Base-by-base conservation (phyloP, 1,139 yeast species). In the Candida tunisiensis region DNA sequence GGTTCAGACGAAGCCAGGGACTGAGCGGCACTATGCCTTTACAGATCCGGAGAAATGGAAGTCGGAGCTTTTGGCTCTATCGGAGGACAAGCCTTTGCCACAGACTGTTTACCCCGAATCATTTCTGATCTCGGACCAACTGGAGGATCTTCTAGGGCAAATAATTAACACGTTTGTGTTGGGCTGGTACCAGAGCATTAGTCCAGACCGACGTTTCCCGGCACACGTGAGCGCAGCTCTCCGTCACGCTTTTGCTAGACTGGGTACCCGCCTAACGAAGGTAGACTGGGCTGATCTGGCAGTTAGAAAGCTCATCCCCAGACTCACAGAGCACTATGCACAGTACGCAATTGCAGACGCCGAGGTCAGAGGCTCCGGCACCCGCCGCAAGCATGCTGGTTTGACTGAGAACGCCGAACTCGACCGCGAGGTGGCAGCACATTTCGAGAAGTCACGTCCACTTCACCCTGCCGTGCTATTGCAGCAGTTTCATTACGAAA, bases 381-480 rank as follows among this genome's bases (percentile, higher is more conserved):
- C 45, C 12, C 36, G 46, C 21, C 40, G 39, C 17, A 30, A n/a
- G n/a, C n/a, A n/a, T n/a, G n/a, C 31, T 13, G 30, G 33, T 19
- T 34, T 53, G 30, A 56, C 60, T 4, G 61, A 59, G 25, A 53
- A 65, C 1, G 41, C 53, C 21, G 73, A 71, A 28, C 50, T 64
- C 25, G 72, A 74, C 27, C 46, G 61, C 6, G 66, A 69, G 6
- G 55, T 75, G 3, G 83, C 85, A 0, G 55, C 64, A 3, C 69
- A 67, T 31, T 80, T 65, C 37, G 60, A 65, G 31, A 51, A 60
- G 26, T 42, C 47, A 15, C 73, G 74, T 0, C 60, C 57, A 21
- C 47, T 80, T 1, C 93, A 82, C 41, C 63, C 61, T 1, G 77
- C 73, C 0, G 65, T 78, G 1, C 57, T 72, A 1, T 35, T 65